Evolutionary conservation across 1,139 yeast genomes (phyloP), one percentile per base, ranked within the genome.

Genomic region (Groenewaldozyma auringiensis): DNA sequence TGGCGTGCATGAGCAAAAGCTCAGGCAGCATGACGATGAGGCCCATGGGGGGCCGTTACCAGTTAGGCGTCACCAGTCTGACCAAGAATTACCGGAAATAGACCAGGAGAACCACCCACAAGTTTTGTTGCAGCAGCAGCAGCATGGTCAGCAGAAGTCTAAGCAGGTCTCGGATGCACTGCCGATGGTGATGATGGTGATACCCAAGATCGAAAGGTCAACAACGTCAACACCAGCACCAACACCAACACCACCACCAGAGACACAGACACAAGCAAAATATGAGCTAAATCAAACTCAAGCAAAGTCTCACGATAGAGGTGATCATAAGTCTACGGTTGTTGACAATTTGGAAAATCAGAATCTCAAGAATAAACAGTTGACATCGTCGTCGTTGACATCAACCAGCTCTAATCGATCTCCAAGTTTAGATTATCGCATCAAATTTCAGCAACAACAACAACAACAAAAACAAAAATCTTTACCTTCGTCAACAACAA

Each of bases 141-240:
- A 9, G 18, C 20, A 9, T n/a, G 32, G 32, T 27, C n/a, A 33
- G 37, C 37, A 33, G 37, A 33, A 33, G 37, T 14, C 37, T 17
- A 33, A 14, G 20, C 16, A 14, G 14, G 20, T 14, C 37, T 17
- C 16, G 37, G 18, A 14, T 14, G 37, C 20, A 17, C 37, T 9
- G 13, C 18, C 20, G 14, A 13, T 33, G 37, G 8, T n/a, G 8
- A 9, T 33, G 18, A 9, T 27, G n/a, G 9, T n/a, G 32, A n/a
- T 9, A 27, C 32, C 32, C 32, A n/a, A n/a, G n/a, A n/a, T n/a
- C n/a, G n/a, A n/a, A n/a, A n/a, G n/a, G n/a, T n/a, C n/a, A n/a
- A n/a, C n/a, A n/a, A n/a, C n/a, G n/a, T n/a, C n/a, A n/a, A n/a
- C n/a, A n/a, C n/a, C n/a, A n/a, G n/a, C n/a, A n/a, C n/a, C n/a